phyloP scores from a whole-genome alignment of 129 eudicot species.

The Flaveria sonorensis region DNA sequence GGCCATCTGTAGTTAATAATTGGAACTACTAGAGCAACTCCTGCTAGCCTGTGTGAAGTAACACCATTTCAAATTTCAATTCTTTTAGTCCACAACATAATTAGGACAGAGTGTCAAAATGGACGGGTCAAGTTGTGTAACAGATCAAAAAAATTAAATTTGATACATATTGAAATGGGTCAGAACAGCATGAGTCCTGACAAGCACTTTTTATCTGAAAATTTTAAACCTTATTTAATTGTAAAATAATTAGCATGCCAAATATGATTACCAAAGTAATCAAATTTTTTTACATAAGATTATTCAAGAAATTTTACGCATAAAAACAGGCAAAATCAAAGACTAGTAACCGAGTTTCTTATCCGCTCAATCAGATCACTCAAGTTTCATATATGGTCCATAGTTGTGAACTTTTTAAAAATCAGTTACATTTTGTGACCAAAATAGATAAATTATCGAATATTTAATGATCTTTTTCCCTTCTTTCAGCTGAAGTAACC shows the following conservation, averaged over 20 bases:
- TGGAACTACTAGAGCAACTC: constrained; percentile 82
- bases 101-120: neutral
- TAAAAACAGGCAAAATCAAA: neutral
- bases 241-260: neutral
- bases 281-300: neutral
- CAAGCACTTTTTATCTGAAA: neutral
- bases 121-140: neutral
- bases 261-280: neutral
- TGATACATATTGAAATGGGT: neutral
- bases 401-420: neutral
- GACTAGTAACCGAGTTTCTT: neutral
- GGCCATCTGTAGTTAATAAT: constrained; percentile 81
- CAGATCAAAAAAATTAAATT: neutral
- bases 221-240: neutral
- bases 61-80: constrained; percentile 15
- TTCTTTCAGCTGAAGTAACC: neutral
- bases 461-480: neutral
- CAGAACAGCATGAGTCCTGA: neutral
- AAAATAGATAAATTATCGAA: neutral
- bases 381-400: neutral
- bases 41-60: constrained; percentile 65
- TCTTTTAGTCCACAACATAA: constrained; percentile 9
- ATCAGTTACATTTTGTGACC: neutral
- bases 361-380: neutral
- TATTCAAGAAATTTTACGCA: neutral